A percentile compares a stretch with the other conserved stretches of the same genome.
Evolutionary conservation across 2,329 filamentous ascomycete species (phyloP).

Genomic region (Leptographium radiaticola): DNA sequence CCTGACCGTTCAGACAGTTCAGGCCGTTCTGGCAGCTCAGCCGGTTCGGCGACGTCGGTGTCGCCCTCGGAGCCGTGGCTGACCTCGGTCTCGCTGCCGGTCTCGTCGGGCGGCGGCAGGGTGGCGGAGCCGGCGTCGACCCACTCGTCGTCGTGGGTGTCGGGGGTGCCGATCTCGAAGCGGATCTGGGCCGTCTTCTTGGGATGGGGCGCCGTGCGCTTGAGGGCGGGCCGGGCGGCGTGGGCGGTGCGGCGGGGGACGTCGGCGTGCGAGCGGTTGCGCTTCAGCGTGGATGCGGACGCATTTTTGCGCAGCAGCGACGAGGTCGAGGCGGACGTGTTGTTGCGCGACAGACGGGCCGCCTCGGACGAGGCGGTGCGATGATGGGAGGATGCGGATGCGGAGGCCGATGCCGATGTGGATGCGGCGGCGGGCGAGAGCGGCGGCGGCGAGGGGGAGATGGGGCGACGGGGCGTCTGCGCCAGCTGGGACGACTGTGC

Average conservation of each 20-base stretch:
- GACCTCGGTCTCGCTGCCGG: not conserved
- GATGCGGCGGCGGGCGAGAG: slow-evolving; percentile 22
- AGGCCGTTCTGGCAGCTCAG: too few species aligned
- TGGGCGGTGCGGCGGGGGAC: slow-evolving; percentile 37
- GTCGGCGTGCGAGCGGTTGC: slow-evolving; percentile 47
- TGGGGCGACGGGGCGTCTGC: slow-evolving; percentile 22
- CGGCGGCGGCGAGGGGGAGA: slow-evolving; percentile 23
- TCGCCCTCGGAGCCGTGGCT: not conserved
- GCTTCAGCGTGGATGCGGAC: slow-evolving; percentile 43
- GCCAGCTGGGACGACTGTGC: slow-evolving; percentile 6
- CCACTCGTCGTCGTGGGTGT: slow-evolving; percentile 45
- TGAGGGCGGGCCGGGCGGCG: slow-evolving; percentile 21
- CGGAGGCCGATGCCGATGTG: not conserved
- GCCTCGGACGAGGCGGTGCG: slow-evolving; percentile 35
- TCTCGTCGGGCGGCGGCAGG: not conserved
- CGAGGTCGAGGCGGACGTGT: slow-evolving; percentile 27
- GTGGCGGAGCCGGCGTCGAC: slow-evolving; percentile 48
- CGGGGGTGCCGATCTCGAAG: slow-evolving; percentile 45
- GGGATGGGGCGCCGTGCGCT: slow-evolving; percentile 38
- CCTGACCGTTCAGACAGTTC: too few species aligned
- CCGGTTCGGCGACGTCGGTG: not conserved
- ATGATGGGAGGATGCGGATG: slow-evolving; percentile 27
- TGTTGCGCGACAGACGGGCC: slow-evolving; percentile 27
- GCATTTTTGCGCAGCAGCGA: slow-evolving; percentile 40
- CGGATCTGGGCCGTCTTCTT: slow-evolving; percentile 34